Evolutionary conservation across 2,329 filamentous ascomycete genomes (phyloP), one percentile per base, ranked within the genome.

Genomic region (Graphium sp.): DNA sequence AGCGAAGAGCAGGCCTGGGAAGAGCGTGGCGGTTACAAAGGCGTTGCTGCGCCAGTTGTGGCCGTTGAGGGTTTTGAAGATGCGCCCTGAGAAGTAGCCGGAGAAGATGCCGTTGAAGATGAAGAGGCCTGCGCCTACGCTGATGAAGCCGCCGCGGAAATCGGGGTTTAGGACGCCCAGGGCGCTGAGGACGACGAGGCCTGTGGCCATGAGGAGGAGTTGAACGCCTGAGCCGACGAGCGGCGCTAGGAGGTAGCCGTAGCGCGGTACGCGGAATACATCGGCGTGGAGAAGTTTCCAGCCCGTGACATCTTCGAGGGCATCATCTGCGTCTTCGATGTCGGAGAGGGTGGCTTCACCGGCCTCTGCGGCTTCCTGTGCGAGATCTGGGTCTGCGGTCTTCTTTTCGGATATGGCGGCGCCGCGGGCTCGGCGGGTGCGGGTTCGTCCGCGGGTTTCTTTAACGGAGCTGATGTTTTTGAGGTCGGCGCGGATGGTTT

Each of bases 201-300:
- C 78, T 22, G 73, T 52, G 2, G 73, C 66, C 75, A 89, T 84
- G 49, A 87, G 84, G 8, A 91, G 60, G 2, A 92, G 62, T 52
- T 93, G 83, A 62, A 79, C 83, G 23, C 83, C 83, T 2, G 82
- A 91, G 4, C 84, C 84, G 13, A 91, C 62, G 6, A 92, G 56
- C 2, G 83, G 82, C 1, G 83, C 81, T 22, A 92, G 60, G 3
- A 92, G 58, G 29, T 72, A 67, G 17, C 79, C 80, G 37, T 71
- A 67, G 3, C 59, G 50, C 1, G 83, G 83, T 16, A 74, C 60
- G 26, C 83, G 68, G 56, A 92, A 92, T 4, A 91, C 80, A 48
- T 92, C 83, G n/a, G 69, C 80, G 42, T 91, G 81, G 3, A 92
- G 61, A 11, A 89, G 58, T 48, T 92, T 92, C 83, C 83, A 92